Base-by-base conservation (phyloP, 768 basidiomycete genomes). In the Fistulinella prunicolor region DNA sequence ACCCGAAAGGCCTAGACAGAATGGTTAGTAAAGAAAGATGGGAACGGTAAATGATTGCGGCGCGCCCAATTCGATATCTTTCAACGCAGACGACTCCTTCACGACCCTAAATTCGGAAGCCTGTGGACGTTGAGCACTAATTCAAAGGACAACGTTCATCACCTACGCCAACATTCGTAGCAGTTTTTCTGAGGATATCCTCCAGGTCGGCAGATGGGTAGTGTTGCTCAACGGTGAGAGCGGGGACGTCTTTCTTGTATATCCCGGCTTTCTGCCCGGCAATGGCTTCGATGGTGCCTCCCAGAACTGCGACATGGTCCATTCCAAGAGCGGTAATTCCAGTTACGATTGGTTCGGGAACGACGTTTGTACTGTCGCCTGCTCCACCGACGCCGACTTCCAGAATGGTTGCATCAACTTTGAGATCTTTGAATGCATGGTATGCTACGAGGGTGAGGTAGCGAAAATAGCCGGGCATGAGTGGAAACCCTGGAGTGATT, bases 191-290 rank as follows among this genome's bases (percentile, higher is more conserved):
- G n/a, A 98, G 72, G 20, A 90, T 81, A 23, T 74, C 69, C 62
- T 90, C 69, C 0, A 81, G 86, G 50, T 86, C 84, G 12, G 59
- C 63, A 10, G 85, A 86, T 61, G 95, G 94, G 16, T 64, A 63
- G 6, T 83, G 84, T 63, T 97, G 96, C 32, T 77, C 65, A 4
- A 96, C 87, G 1, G 88, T 86, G 42, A 94, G 71, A 8, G 96
- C 96, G 1, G 92, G 90, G 2, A 89, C 89, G 16, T 79, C 85
- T 72, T 82, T 88, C 78, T 99, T 99, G 70, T 86, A 98, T 44
- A 99, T 98, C 2, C 96, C 96, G 23, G 86, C 91, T 66, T 99
- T 99, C 61, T 98, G 95, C 78, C 81, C 82, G 1, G 94, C 90
- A 54, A 99, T 98, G 60, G 96, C 90, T 28, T 73, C 68, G 4